Percentiles rank a stretch among this genome's conserved stretches.
Evolutionary conservation across 495 filamentous ascomycete species (phyloP).

Genomic region (Daldinia concentrica): DNA sequence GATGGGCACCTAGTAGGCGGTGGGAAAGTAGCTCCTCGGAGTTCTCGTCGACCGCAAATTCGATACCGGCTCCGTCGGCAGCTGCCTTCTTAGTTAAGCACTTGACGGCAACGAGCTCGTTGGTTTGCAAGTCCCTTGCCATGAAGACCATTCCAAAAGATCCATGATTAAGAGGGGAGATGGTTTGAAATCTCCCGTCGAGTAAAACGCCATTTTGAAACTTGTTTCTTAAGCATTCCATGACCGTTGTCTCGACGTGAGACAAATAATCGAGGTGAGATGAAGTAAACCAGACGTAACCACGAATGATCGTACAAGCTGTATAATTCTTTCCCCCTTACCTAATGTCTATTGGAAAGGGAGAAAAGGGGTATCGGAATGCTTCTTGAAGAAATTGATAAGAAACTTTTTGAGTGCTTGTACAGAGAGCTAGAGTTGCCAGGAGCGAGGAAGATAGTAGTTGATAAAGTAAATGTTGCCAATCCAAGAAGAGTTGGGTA

Average conservation of each 20-base stretch:
- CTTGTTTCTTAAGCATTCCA: conserved; percentile 82
- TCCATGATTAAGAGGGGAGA: conserved; percentile 96
- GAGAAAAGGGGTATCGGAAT: conserved; percentile 36
- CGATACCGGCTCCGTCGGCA: conserved; percentile 60
- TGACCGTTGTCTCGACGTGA: conserved; percentile 54
- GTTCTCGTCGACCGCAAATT: conserved; percentile 75
- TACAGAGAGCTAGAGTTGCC: conserved; percentile 54
- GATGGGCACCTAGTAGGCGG: conserved; percentile 76
- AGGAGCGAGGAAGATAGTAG: conserved; percentile 45
- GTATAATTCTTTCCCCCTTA: conserved; percentile 35
- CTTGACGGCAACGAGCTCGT: conserved; percentile 89
- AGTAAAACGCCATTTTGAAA: conserved; percentile 78
- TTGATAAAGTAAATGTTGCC: conserved; percentile 31
- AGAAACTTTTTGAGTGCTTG: conserved; percentile 52
- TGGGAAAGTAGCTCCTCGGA: conserved; percentile 91
- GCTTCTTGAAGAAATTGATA: conserved; percentile 37
- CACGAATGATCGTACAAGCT: conserved; percentile 47
- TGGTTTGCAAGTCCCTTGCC: conserved; percentile 79
- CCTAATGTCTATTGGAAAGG: conserved; percentile 52
- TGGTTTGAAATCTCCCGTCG: conserved; percentile 86
- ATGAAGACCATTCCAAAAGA: conserved; percentile 98
- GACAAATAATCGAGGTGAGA: conserved; percentile 40
- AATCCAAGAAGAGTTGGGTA: conserved; percentile 46
- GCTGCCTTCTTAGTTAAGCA: conserved; percentile 82
- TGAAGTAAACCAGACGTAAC: conserved; percentile 31